Percentiles rank a stretch among this genome's conserved stretches.
phyloP scores from a whole-genome alignment of 495 filamentous ascomycete species.

The Podospora pseudoanserina region DNA sequence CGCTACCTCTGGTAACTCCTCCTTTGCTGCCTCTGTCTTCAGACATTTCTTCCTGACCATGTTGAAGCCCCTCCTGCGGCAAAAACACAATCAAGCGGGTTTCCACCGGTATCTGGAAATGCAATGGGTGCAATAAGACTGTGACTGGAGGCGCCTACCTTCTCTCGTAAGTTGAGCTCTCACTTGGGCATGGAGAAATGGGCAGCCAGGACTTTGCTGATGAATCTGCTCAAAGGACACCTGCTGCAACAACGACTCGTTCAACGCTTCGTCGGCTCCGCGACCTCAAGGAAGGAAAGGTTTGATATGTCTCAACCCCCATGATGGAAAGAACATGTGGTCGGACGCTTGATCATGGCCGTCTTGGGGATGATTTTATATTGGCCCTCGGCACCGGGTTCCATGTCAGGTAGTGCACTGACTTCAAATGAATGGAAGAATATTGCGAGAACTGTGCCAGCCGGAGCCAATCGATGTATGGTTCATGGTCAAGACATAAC shows the following conservation, averaged over 20 bases:
- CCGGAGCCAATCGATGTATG: too few relatives aligned
- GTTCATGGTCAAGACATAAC: too few relatives aligned
- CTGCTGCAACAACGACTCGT: slow-evolving; percentile 81
- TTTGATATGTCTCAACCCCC: slow-evolving; percentile 71
- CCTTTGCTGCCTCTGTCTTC: neutral
- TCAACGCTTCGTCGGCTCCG: slow-evolving; percentile 90
- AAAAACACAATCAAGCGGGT: slow-evolving; percentile 85
- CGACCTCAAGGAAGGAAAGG: slow-evolving; percentile 49
- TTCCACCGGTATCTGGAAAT: slow-evolving; percentile 88
- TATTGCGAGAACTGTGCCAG: too few relatives aligned
- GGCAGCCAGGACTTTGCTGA: slow-evolving; percentile 7
- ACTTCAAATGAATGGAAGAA: too few relatives aligned
- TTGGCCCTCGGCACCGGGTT: too few relatives aligned
- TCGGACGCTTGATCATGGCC: too few relatives aligned
- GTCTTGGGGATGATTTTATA: too few relatives aligned
- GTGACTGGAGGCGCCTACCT: slow-evolving; percentile 89
- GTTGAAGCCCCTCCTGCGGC: slow-evolving; percentile 64
- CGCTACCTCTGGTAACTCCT: slow-evolving; percentile 59
- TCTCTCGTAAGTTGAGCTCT: slow-evolving; percentile 68
- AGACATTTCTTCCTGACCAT: neutral
- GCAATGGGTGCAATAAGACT: slow-evolving; percentile 78
- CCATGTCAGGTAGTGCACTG: too few relatives aligned
- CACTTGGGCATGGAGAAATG: slow-evolving; percentile 11
- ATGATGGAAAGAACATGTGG: too few relatives aligned
- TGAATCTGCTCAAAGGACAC: slow-evolving; percentile 56